phyloP scores from a whole-genome alignment of 1,284 basidiomycete species.

The Tausonia pullulans region DNA sequence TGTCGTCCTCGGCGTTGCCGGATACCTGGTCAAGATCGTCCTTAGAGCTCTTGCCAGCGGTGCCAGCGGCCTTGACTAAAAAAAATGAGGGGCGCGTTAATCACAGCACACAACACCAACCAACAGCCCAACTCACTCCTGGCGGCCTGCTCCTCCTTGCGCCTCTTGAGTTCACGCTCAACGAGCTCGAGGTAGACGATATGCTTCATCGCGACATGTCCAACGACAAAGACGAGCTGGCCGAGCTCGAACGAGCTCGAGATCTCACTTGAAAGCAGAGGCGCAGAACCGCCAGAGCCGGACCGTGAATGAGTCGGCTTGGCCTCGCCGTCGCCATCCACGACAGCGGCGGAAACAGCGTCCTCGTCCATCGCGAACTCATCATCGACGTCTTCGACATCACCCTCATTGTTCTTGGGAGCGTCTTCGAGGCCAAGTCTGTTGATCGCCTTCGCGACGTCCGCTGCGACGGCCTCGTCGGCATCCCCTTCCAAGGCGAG shows the following conservation, averaged over 20 bases:
- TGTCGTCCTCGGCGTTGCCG: constrained; percentile 96
- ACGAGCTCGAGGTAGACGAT: constrained; percentile 93
- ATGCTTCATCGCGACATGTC: constrained; percentile 94
- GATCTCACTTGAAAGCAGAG: too few species aligned
- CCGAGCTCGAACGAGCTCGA: constrained; percentile 66
- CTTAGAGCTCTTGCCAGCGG: constrained; percentile 40
- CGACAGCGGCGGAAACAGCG: too few species aligned
- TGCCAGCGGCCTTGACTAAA: constrained; percentile 33
- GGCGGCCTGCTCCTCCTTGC: constrained; percentile 71
- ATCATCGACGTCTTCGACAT: constrained; percentile 16
- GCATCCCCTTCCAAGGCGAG: neutral
- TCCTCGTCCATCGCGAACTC: neutral
- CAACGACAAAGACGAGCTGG: constrained; percentile 86
- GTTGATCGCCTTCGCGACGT: neutral
- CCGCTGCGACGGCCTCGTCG: constrained; percentile 11
- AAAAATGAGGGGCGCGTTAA: neutral
- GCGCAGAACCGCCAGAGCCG: too few species aligned
- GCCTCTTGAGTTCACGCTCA: constrained; percentile 92
- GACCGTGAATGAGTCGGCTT: too few species aligned
- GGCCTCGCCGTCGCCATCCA: too few species aligned
- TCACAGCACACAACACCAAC: constrained; percentile 10
- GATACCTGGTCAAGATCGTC: constrained; percentile 93
- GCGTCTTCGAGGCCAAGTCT: neutral
- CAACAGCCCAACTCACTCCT: constrained; percentile 44
- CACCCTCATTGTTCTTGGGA: too few species aligned